Conservation (phyloP, 352 stramenopile species). For the Elongisporangium anandrum region DNA sequence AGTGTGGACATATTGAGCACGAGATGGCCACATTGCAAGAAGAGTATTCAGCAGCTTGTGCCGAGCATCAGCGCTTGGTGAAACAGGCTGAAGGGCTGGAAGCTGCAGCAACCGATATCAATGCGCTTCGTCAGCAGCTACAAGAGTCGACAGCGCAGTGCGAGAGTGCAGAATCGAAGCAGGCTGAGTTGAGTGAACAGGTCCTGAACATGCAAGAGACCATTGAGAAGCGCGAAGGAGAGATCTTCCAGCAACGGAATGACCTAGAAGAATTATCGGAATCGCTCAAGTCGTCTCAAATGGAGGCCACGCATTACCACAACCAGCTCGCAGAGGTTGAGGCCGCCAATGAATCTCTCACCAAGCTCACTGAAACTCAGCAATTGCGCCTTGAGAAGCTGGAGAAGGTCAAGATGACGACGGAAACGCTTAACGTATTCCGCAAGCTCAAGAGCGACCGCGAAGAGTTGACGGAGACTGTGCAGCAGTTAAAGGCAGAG, state of each 20-base stretch:
- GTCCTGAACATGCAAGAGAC: conserved; percentile 27
- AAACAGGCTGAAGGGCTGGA: conserved; percentile 26
- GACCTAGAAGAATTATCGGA: conserved; percentile 47
- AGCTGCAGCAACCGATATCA: conserved; percentile 16
- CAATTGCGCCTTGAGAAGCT: conserved; percentile 69
- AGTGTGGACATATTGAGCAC: conserved; percentile 17
- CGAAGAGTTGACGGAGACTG: conserved; percentile 37
- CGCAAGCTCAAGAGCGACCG: conserved; percentile 61
- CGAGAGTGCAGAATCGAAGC: conserved; percentile 16
- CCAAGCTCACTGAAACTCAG: conserved; percentile 45
- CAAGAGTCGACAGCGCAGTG: conserved; percentile 21
- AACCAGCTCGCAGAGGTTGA: conserved; percentile 38
- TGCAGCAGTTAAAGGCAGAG: conserved; percentile 30
- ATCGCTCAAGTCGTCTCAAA: conserved; percentile 48
- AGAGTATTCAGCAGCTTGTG: conserved; percentile 26
- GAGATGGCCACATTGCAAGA: conserved; percentile 24
- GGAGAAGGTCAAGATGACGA: conserved; percentile 84
- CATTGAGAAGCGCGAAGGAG: conserved; percentile 51
- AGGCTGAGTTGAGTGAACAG: conserved; percentile 12
- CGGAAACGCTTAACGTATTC: conserved; percentile 62
- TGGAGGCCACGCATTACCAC: conserved; percentile 50
- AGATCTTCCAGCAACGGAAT: conserved; percentile 36
- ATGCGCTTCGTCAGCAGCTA: conserved; percentile 26
- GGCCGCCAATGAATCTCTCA: conserved; percentile 33
- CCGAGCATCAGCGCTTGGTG: conserved; percentile 15